A percentile compares a stretch with the other conserved stretches of the same genome.
phyloP scores from a whole-genome alignment of 2,329 filamentous ascomycete species.

The Cryphonectria nitschkei region DNA sequence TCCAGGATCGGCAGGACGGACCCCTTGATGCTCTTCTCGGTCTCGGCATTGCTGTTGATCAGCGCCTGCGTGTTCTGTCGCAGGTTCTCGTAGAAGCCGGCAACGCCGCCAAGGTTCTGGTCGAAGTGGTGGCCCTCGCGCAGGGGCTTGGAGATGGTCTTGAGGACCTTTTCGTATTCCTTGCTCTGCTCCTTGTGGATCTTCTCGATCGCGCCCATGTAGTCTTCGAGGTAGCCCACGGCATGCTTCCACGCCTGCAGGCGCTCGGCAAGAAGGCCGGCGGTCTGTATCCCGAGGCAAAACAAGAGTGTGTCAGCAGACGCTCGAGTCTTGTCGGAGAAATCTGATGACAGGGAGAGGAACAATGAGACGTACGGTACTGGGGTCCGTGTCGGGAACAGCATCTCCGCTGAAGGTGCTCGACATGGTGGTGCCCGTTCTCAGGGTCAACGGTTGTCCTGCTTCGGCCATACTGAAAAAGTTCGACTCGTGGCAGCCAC shows the following conservation, averaged over 20 bases:
- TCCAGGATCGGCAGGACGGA: conserved; percentile 87
- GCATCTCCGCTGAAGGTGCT: conserved; percentile 59
- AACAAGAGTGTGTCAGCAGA: conserved; percentile 12
- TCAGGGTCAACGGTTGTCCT: conserved; percentile 30
- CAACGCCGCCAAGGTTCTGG: conserved; percentile 82
- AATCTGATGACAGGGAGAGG: background rate
- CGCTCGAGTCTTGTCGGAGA: background rate
- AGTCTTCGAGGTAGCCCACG: conserved; percentile 88
- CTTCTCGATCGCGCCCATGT: conserved; percentile 83
- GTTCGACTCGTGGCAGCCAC: background rate
- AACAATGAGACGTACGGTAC: conserved; percentile 50
- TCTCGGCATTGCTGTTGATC: conserved; percentile 86
- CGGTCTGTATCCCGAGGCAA: conserved; percentile 56
- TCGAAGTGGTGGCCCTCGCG: conserved; percentile 94
- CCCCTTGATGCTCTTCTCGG: conserved; percentile 86
- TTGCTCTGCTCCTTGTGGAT: conserved; percentile 83
- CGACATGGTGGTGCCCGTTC: conserved; percentile 33
- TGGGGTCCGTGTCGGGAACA: conserved; percentile 61
- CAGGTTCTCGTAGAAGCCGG: conserved; percentile 92
- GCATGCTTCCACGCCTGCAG: conserved; percentile 96
- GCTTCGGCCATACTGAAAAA: conserved; percentile 24
- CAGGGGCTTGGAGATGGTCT: conserved; percentile 86
- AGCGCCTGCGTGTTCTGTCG: conserved; percentile 89
- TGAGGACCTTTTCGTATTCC: conserved; percentile 93
- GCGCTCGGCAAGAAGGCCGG: conserved; percentile 82